A percentile compares a stretch with the other conserved stretches of the same genome.
Conservation (phyloP, 495 filamentous ascomycete species). For the Trichocladium antarcticum region DNA sequence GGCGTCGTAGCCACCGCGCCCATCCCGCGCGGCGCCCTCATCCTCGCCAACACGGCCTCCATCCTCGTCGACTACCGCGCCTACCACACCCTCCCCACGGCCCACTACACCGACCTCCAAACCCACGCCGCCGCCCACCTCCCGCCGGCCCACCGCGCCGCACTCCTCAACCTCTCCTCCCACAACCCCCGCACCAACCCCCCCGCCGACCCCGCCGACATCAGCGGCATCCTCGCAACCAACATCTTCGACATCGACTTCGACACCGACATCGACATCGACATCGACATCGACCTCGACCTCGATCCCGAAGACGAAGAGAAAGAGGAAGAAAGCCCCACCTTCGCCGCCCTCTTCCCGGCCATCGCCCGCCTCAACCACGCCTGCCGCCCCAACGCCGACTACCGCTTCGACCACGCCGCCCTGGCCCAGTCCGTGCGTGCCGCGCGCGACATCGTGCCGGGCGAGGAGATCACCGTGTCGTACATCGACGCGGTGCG, state of each 20-base stretch:
- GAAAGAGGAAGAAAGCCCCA: slow-evolving; percentile 18
- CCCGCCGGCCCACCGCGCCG: slow-evolving; percentile 14
- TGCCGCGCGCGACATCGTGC: slow-evolving; percentile 26
- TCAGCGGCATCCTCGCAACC: slow-evolving; percentile 23
- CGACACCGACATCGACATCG: slow-evolving; percentile 16
- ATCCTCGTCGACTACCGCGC: slow-evolving; percentile 28
- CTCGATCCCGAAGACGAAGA: slow-evolving; percentile 17
- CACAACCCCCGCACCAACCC: slow-evolving; percentile 12
- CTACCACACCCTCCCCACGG: slow-evolving; percentile 20
- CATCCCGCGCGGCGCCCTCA: slow-evolving; percentile 24
- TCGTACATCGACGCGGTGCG: slow-evolving; percentile 32
- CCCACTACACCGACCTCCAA: slow-evolving; percentile 19
- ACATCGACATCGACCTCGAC: slow-evolving; percentile 28
- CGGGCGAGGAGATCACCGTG: slow-evolving; percentile 31
- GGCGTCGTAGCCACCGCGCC: slow-evolving; percentile 22
- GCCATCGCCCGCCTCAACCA: slow-evolving; percentile 35
- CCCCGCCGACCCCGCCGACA: slow-evolving; percentile 3
- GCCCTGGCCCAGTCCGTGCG: slow-evolving; percentile 29
- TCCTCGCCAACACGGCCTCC: slow-evolving; percentile 28
- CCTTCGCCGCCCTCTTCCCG: slow-evolving; percentile 25
- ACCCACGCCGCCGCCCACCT: slow-evolving; percentile 19
- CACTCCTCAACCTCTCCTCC: slow-evolving; percentile 23
- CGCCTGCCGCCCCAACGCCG: slow-evolving; percentile 35
- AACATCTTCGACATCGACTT: slow-evolving; percentile 31
- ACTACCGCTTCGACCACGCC: slow-evolving; percentile 31